A percentile compares a stretch with the other conserved stretches of the same genome.
phyloP scores from a whole-genome alignment of 805 yeast species.

The Metschnikowia lunata region DNA sequence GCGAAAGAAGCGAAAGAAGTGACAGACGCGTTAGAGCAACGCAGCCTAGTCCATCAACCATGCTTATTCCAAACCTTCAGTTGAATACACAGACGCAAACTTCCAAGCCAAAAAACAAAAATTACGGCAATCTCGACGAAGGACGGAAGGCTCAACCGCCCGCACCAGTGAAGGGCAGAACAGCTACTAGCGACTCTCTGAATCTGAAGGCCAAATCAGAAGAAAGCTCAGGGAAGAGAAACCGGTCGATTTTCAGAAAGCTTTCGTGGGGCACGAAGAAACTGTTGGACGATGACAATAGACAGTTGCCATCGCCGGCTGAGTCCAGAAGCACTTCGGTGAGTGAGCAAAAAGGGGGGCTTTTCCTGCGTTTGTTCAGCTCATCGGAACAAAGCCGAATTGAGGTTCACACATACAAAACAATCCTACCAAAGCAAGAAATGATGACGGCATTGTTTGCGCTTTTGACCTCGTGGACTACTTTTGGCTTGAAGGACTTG shows the following conservation, averaged over 20 bases:
- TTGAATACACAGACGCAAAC: neutral
- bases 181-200: conserved; percentile 32
- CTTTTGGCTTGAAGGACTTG: conserved; percentile 61
- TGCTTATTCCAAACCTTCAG: conserved; percentile 31
- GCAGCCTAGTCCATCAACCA: conserved; percentile 33
- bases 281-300: conserved; percentile 26
- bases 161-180: conserved; percentile 2
- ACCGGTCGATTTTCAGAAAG: conserved; percentile 44
- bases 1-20: conserved; percentile 2
- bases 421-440: conserved; percentile 47
- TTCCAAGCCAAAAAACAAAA: neutral
- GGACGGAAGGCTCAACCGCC: neutral
- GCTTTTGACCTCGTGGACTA: conserved; percentile 62
- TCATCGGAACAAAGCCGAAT: conserved; percentile 16
- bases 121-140: conserved; percentile 5
- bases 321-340: conserved; percentile 26
- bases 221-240: conserved; percentile 23
- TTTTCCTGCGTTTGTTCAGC: conserved; percentile 40
- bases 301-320: conserved; percentile 20
- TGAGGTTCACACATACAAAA: conserved; percentile 32
- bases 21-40: conserved; percentile 8
- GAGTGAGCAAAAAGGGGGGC: conserved; percentile 10
- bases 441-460: conserved; percentile 62
- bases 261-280: conserved; percentile 48
- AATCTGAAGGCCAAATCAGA: conserved; percentile 7